Evolutionary conservation across 768 basidiomycete species (phyloP).

Genomic region (Xanthoconium purpureum): DNA sequence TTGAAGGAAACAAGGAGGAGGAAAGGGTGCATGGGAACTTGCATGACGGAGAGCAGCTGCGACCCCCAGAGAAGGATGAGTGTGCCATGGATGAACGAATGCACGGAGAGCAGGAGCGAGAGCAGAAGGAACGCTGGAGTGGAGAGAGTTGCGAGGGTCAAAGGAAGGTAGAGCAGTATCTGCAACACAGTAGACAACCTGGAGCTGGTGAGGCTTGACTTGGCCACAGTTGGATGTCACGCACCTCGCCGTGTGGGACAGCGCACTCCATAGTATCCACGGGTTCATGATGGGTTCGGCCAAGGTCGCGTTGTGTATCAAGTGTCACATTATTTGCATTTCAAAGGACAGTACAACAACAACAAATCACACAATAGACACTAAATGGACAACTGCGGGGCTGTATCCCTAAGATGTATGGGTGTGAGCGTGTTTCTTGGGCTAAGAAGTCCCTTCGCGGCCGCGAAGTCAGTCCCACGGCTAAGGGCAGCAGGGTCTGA

Average conservation of each 20-base stretch:
- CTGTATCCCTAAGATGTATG: conserved; percentile 19
- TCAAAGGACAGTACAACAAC: not conserved
- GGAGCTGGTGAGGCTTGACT: conserved; percentile 6
- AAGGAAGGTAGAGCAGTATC: conserved; percentile 78
- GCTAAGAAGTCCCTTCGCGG: conserved; percentile 80
- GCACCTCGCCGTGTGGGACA: conserved; percentile 63
- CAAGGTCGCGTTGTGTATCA: not conserved
- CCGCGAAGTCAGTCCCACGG: conserved; percentile 80
- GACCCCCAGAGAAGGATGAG: conserved; percentile 71
- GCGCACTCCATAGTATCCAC: conserved; percentile 65
- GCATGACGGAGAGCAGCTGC: conserved; percentile 67
- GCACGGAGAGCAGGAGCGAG: conserved; percentile 71
- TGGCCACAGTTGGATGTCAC: conserved; percentile 3
- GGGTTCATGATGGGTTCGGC: conserved; percentile 38
- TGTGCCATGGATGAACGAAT: conserved; percentile 81
- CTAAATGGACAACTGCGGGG: conserved; percentile 21
- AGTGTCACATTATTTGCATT: conserved; percentile 5
- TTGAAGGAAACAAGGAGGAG: conserved; percentile 86
- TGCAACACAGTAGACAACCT: conserved; percentile 77
- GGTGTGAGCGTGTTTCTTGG: conserved; percentile 43
- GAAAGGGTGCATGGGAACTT: conserved; percentile 85
- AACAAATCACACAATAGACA: not conserved
- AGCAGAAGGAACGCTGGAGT: conserved; percentile 76
- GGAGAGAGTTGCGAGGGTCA: conserved; percentile 81
- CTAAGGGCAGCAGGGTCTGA: conserved; percentile 70